Evolutionary conservation across 1,139 yeast species (phyloP).

Genomic region (Protomyces inouyei): DNA sequence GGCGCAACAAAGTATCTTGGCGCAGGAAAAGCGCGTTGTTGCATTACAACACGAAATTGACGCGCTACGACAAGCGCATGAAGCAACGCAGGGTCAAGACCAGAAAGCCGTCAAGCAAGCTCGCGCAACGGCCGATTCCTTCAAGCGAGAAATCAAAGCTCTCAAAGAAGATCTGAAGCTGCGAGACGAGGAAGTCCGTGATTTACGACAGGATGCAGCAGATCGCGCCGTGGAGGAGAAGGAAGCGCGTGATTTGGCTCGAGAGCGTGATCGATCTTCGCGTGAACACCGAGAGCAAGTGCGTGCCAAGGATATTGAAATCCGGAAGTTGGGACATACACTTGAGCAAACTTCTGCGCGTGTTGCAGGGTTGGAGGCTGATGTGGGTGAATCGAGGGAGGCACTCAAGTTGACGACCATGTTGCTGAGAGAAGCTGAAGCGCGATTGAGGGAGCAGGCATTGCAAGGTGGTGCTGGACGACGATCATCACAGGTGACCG

Average conservation of each 20-base stretch:
- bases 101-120: neutral
- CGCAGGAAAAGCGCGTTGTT: neutral
- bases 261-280: constrained; percentile 9
- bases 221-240: constrained; percentile 11
- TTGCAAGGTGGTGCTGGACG: neutral
- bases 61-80: neutral
- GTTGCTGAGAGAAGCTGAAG: constrained; percentile 14
- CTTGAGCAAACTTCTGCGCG: constrained; percentile 9
- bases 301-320: constrained; percentile 14
- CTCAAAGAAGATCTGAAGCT: constrained; percentile 9
- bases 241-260: constrained; percentile 13
- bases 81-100: neutral
- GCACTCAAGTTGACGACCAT: constrained; percentile 3
- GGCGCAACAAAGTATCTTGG: neutral
- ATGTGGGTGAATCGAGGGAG: constrained; percentile 4
- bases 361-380: constrained; percentile 2
- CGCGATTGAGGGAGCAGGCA: constrained; percentile 11
- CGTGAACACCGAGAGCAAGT: constrained; percentile 11
- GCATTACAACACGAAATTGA: neutral
- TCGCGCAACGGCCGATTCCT: constrained; percentile 9
- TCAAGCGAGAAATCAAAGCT: constrained; percentile 12
- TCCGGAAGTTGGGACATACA: constrained; percentile 12
- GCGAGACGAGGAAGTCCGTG: constrained; percentile 18
- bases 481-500: neutral
- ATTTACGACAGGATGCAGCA: constrained; percentile 12